A percentile compares a stretch with the other conserved stretches of the same genome.
Evolutionary conservation across 495 filamentous ascomycete genomes (phyloP).

Genomic region (Podospora pseudoanserina): DNA sequence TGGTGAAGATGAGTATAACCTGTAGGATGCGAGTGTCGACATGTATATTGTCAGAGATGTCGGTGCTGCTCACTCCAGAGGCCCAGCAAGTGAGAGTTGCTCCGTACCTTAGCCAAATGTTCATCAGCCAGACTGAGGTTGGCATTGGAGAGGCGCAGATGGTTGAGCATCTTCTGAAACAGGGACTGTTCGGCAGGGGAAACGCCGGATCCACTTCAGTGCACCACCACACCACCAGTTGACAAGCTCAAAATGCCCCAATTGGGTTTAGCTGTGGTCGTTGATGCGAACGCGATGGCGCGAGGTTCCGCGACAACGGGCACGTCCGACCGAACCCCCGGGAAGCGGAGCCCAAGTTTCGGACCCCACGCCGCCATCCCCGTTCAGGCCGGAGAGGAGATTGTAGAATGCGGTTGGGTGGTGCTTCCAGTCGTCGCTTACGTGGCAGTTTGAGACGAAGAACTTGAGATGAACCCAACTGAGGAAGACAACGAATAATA

Average conservation of each 20-base stretch:
- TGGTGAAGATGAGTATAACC: background rate
- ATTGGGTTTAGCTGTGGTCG: background rate
- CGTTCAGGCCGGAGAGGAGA: background rate
- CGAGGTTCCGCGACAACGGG: background rate
- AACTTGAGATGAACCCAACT: background rate
- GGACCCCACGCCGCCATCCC: background rate
- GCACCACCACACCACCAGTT: background rate
- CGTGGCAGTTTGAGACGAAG: background rate
- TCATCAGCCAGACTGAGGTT: background rate
- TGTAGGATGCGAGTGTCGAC: background rate
- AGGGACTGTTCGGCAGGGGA: conserved; percentile 4
- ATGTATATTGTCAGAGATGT: background rate
- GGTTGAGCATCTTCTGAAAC: conserved; percentile 12
- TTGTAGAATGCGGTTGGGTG: no score
- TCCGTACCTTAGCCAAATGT: no score
- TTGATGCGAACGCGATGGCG: background rate
- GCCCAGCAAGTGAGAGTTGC: no score
- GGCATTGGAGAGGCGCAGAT: conserved; percentile 1
- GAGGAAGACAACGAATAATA: no score
- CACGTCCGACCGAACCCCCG: background rate
- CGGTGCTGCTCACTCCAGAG: background rate
- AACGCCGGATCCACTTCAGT: background rate
- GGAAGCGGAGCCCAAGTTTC: background rate
- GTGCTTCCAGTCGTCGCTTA: no score
- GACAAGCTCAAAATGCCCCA: background rate